Conservation (phyloP, 1,139 yeast genomes). For the Wickerhamomyces sp. region DNA sequence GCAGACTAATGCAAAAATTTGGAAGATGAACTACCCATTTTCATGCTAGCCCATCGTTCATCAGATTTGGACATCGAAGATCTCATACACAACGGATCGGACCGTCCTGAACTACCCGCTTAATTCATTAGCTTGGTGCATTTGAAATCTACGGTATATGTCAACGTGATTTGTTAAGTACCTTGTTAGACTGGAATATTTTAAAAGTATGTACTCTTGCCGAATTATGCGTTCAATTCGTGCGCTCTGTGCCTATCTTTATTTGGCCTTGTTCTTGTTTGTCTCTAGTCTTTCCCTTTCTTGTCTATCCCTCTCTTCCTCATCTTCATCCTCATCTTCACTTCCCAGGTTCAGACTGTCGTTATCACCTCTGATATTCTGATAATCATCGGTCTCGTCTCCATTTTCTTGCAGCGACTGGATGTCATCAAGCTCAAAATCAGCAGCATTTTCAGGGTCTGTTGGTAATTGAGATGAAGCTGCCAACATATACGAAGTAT, state of each 20-base stretch:
- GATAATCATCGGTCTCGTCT: slow-evolving; percentile 22
- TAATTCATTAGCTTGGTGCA: too few relatives aligned
- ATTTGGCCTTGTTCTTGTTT: neutral
- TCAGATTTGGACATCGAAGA: too few relatives aligned
- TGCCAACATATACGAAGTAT: slow-evolving; percentile 90
- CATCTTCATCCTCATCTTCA: slow-evolving; percentile 16
- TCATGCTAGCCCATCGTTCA: too few relatives aligned
- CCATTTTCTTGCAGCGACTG: slow-evolving; percentile 50
- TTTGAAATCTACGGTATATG: too few relatives aligned
- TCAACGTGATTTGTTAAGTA: too few relatives aligned
- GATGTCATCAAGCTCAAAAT: slow-evolving; percentile 71
- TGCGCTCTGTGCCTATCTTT: neutral
- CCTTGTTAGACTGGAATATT: too few relatives aligned
- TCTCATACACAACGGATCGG: too few relatives aligned
- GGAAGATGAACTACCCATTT: too few relatives aligned
- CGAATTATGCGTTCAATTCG: too few relatives aligned
- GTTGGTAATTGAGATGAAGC: slow-evolving; percentile 91
- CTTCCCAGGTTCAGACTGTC: slow-evolving; percentile 20
- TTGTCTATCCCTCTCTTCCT: slow-evolving; percentile 6
- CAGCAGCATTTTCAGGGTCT: slow-evolving; percentile 68
- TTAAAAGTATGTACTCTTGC: too few relatives aligned
- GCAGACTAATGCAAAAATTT: too few relatives aligned
- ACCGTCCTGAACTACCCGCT: too few relatives aligned
- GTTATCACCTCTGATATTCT: slow-evolving; percentile 16
- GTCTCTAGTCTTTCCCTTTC: neutral